These are phyloP conservation scores for Panaeolus papilionaceus DNA, from an alignment of 768 basidiomycete species.

Conservation along the genomic window DNA sequence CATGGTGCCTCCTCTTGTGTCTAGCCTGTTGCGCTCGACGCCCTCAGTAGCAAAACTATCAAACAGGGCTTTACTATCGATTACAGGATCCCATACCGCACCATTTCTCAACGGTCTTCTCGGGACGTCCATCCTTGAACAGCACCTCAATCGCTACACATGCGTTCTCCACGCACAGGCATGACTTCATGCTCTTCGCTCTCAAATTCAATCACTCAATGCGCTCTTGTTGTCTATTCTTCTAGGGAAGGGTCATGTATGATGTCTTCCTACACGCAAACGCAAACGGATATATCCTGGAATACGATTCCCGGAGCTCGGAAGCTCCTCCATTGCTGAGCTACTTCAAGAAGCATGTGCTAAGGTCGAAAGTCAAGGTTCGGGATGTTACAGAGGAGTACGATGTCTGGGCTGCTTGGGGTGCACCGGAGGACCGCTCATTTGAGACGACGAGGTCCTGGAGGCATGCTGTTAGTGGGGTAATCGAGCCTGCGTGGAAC, in stretches of 20 bases:
- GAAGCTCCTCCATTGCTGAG: slow-evolving; percentile 66
- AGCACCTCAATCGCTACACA: slow-evolving; percentile 59
- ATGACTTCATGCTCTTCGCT: slow-evolving; percentile 32
- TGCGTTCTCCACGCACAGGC: slow-evolving; percentile 85
- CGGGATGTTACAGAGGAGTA: slow-evolving; percentile 79
- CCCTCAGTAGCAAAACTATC: slow-evolving; percentile 68
- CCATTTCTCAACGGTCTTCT: slow-evolving; percentile 85
- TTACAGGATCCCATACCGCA: slow-evolving; percentile 81
- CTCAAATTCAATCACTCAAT: slow-evolving; percentile 21
- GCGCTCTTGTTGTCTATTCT: background rate
- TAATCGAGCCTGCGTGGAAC: slow-evolving; percentile 79
- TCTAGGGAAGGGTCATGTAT: slow-evolving; percentile 87
- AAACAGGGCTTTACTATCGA: slow-evolving; percentile 70
- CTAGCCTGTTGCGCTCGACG: slow-evolving; percentile 48
- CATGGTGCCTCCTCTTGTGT: slow-evolving; percentile 48
- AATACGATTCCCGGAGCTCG: slow-evolving; percentile 69
- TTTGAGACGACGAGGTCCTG: slow-evolving; percentile 44
- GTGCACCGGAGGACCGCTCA: slow-evolving; percentile 41
- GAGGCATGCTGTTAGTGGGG: slow-evolving; percentile 71
- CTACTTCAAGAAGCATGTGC: slow-evolving; percentile 83
- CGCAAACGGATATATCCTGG: slow-evolving; percentile 66
- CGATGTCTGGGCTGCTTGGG: slow-evolving; percentile 87
- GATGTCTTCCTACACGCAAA: slow-evolving; percentile 86
- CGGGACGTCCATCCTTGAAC: slow-evolving; percentile 52
- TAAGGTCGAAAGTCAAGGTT: slow-evolving; percentile 89